Evolutionary conservation across 2,329 filamentous ascomycete genomes (phyloP).

Genomic region (Botrytis tulipae): DNA sequence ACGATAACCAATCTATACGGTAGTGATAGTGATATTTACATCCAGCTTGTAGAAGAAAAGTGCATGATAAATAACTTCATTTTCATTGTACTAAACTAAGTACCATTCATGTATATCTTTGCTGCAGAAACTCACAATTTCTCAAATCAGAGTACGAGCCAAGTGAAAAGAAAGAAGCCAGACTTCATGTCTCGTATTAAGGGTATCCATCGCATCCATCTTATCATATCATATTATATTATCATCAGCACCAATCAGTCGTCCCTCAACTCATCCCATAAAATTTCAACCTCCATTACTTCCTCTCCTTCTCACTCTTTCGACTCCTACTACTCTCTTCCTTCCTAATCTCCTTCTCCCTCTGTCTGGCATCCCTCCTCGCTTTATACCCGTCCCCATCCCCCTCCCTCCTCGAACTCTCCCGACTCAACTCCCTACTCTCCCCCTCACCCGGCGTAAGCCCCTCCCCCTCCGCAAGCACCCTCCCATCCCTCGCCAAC

Average conservation of each 20-base stretch:
- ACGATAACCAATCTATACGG: no score
- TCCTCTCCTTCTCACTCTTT: conserved; percentile 6
- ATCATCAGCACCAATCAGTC: background rate
- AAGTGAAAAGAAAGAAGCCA: background rate
- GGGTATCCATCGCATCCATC: background rate
- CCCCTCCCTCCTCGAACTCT: conserved; percentile 1
- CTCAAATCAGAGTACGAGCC: background rate
- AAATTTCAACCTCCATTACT: background rate
- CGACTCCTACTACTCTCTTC: conserved; percentile 9
- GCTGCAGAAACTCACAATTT: background rate
- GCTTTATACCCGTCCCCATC: conserved; percentile 19
- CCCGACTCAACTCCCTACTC: background rate
- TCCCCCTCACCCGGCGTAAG: conserved; percentile 25
- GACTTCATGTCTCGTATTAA: background rate
- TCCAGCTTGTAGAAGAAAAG: no score
- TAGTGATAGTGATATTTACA: no score
- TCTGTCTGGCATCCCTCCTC: conserved; percentile 15
- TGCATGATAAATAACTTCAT: background rate
- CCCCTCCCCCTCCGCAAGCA: conserved; percentile 7
- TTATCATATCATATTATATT: conserved; percentile 9
- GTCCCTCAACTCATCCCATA: background rate
- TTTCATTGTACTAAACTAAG: background rate
- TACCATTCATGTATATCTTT: background rate
- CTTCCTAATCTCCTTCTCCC: conserved; percentile 16
- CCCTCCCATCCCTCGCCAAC: conserved; percentile 45